Evolutionary conservation across 2,329 filamentous ascomycete species (phyloP), one percentile per base, ranked within the genome.

Genomic region (Massarina eburnea): DNA sequence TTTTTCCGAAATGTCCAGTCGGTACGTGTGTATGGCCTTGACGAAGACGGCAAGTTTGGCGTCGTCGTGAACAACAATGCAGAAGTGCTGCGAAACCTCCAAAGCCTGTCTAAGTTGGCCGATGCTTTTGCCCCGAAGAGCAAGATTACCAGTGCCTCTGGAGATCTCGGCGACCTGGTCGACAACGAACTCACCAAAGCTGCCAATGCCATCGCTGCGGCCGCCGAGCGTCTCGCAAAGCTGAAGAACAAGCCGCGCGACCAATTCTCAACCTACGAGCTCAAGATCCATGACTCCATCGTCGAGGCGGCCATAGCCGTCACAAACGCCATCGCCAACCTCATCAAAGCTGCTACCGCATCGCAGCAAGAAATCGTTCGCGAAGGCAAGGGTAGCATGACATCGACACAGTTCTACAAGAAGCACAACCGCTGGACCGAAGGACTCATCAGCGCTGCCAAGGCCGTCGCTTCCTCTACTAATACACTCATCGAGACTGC

Each of bases 351-450:
- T 1, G 94, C 94, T 6, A 95, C 92, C 0, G 84, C 81, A 15
- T 95, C 92, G 1, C 94, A 99, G 70, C 85, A 95, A 68, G 94
- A 99, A 74, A 99, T 99, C 65, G 94, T 99, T 34, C 86, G 91
- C 55, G 90, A 95, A 52, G 94, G 94, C 7, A 86, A 89, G 17
- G 94, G 94, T 27, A 88, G 86, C 20, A 89, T 89, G 41, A 95
- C 90, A 35, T 83, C 86, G 46, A 95, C 91, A 2, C 91, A 91
- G 19, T 99, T 99, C 72, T 99, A 99, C 84, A 97, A 97, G 81
- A 97, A 97, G 79, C 96, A 99, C 81, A 99, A 97, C 75, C 84
- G 94, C 41, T 99, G 94, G 94, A 99, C 94, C 0, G 94, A 99
- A 67, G 94, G 94, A 38, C 83, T 99, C 49, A 96, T 99, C 67